Base-by-base conservation (phyloP, 73 alveolate species). In the Paramecium biaurelia region DNA sequence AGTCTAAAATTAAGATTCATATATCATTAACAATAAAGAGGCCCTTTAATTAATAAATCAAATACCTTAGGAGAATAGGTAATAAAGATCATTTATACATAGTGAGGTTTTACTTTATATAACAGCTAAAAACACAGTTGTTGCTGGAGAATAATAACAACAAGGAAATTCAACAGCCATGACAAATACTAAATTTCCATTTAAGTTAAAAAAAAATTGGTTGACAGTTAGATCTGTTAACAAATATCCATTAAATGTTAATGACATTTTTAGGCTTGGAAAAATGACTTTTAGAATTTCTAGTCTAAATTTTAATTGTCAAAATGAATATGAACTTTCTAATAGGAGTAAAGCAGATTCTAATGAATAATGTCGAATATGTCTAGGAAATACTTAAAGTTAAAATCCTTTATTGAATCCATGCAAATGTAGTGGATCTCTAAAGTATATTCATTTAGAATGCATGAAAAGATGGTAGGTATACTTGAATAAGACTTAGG, bases 381-480 rank as follows among this genome's bases (percentile, higher is more conserved):
- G 96, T 32, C 76, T 93, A 84, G 56, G 95, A 42, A 92, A 45
- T 41, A 41, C 23, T 11, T 68, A 38, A 21, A 37, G 56, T 34
- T 59, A 32, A n/a, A 90, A 93, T 70, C 96, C 96, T 5, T 82
- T 93, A 35, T 32, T 93, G 12, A 85, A 76, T 58, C 96, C 96
- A 8, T 93, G 96, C 63, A 93, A 93, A 23, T 93, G 96, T 59
- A 63, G 49, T 37, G 96, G 96, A 20, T 72, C 96, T 26, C 53
- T 92, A 68, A 76, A 90, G 58, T 88, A 93, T 49, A 70, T 90
- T 42, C 96, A 93, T 93, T 90, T 68, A 47, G 93, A 93, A 43
- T 93, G 96, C 58, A 59, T 93, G 58, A 89, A 93, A 68, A 76
- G 92, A 70, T 93, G 96, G 95, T 93, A 92, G 96, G 95, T 93